Base-by-base conservation (phyloP, 768 basidiomycete species). In the Collybia sp. region DNA sequence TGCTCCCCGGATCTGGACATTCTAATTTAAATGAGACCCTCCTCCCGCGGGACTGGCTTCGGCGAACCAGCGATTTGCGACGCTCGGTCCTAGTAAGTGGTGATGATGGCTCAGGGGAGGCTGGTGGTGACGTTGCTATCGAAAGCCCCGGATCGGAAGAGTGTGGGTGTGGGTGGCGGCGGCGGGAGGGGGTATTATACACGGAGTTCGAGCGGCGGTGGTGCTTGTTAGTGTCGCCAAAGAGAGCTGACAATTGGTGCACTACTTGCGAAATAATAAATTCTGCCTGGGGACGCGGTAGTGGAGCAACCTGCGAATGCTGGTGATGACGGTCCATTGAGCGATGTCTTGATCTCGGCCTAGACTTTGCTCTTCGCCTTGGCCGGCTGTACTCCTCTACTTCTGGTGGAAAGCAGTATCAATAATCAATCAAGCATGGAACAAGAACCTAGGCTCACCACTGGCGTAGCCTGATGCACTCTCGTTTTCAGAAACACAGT, bases 181-280 rank as follows among this genome's bases (percentile, higher is more conserved):
- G 25, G 8, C 8, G 25, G 25, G 25, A 25, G 3, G 25, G 25
- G 25, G 25, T 25, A 25, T 25, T 3, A 8, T 25, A 8, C 25
- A 25, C 25, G 25, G 25, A 25, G 25, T 25, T 8, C 25, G 25
- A 25, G 25, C 25, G 25, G 8, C 25, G 25, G 8, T 25, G 25
- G 25, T 25, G 25, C 25, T 25, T 25, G 25, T 25, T 25, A 3
- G 25, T 25, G 25, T 25, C 25, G 25, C 56, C 55, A 18, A 59
- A 61, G 17, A 70, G 51, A 5, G 67, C 65, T 3, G 68, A 67
- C 13, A 74, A 57, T 43, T 73, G 72, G 11, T 72, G 70, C 67
- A 75, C 67, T 12, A 71, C 69, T 36, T 69, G 68, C 1, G 68
- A 56, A 34, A 75, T 64, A 36, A 75, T 68, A 30, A 64, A 60